A percentile compares a stretch with the other conserved stretches of the same genome.
phyloP scores from a whole-genome alignment of 2,329 filamentous ascomycete species.

The Falciphora oryzae region DNA sequence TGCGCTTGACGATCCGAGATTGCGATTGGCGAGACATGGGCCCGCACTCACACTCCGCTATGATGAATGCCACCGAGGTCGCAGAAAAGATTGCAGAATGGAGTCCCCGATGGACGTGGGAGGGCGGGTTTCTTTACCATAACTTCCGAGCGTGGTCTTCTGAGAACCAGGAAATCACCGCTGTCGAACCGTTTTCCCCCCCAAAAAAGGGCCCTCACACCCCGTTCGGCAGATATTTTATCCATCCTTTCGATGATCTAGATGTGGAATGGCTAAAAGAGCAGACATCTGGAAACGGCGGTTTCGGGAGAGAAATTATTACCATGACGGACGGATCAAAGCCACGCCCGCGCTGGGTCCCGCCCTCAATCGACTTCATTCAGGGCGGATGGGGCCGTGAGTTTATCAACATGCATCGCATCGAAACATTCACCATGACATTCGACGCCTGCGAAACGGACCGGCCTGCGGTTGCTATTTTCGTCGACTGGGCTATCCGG shows the following conservation, averaged over 20 bases:
- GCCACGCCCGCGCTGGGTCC: background rate
- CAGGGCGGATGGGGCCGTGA: background rate
- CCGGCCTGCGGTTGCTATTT: background rate
- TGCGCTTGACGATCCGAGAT: background rate
- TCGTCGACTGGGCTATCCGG: background rate
- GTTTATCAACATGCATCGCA: constrained; percentile 2
- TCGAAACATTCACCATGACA: background rate
- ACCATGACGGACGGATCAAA: too few species aligned
- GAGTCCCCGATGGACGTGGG: too few species aligned
- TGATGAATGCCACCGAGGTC: too few species aligned
- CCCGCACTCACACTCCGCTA: background rate
- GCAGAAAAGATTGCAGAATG: background rate
- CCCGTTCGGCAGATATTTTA: too few species aligned
- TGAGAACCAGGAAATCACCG: too few species aligned
- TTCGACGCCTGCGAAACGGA: background rate
- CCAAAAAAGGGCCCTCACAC: too few species aligned
- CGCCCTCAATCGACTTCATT: background rate
- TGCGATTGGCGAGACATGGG: background rate
- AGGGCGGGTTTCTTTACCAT: too few species aligned
- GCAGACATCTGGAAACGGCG: background rate
- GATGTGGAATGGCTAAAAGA: background rate
- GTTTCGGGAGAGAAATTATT: too few species aligned
- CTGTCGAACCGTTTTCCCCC: background rate
- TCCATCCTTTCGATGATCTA: too few species aligned
- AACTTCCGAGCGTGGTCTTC: too few species aligned